Evolutionary conservation across 345 rosid genomes (phyloP).

Genomic region (Psidium guajava): DNA sequence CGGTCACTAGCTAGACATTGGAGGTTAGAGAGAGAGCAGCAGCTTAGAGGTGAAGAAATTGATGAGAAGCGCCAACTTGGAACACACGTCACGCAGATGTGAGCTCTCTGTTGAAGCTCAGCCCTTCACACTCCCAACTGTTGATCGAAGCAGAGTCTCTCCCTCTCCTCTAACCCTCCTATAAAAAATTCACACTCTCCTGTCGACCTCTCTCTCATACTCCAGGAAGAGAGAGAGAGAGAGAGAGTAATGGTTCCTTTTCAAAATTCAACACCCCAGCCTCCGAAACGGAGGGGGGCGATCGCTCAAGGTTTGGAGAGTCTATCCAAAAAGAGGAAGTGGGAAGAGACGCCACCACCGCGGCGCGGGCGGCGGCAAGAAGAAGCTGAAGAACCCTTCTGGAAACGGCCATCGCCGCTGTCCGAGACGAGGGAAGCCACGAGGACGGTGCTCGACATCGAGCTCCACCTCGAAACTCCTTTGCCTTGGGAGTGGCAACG

Average conservation of each 20-base stretch:
- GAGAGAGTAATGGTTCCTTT: slow-evolving; percentile 32
- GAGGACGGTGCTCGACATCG: slow-evolving; percentile 20
- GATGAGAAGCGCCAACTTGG: slow-evolving; percentile 33
- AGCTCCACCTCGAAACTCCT: slow-evolving; percentile 42
- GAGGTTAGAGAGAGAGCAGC: background rate
- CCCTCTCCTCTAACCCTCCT: background rate
- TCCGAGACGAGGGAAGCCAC: background rate
- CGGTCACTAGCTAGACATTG: background rate
- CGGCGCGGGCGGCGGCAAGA: background rate
- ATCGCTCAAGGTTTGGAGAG: slow-evolving; percentile 10
- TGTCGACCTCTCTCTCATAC: background rate
- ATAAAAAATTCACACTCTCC: background rate
- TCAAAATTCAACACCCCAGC: slow-evolving; percentile 14
- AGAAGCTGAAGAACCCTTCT: background rate
- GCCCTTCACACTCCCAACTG: slow-evolving; percentile 6
- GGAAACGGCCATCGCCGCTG: slow-evolving; percentile 10
- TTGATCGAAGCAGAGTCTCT: background rate
- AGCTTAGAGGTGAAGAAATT: background rate
- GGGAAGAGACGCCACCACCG: background rate
- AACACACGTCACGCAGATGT: slow-evolving; percentile 43
- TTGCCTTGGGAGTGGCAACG: slow-evolving; percentile 47
- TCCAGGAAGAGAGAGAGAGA: slow-evolving; percentile 1
- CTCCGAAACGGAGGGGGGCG: slow-evolving; percentile 15
- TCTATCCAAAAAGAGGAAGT: slow-evolving; percentile 44
- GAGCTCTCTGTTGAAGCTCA: slow-evolving; percentile 10